These are phyloP conservation scores for Batkoa obscura DNA, from an alignment of 371 early-diverging fungal genomes.

Conservation along the genomic window DNA sequence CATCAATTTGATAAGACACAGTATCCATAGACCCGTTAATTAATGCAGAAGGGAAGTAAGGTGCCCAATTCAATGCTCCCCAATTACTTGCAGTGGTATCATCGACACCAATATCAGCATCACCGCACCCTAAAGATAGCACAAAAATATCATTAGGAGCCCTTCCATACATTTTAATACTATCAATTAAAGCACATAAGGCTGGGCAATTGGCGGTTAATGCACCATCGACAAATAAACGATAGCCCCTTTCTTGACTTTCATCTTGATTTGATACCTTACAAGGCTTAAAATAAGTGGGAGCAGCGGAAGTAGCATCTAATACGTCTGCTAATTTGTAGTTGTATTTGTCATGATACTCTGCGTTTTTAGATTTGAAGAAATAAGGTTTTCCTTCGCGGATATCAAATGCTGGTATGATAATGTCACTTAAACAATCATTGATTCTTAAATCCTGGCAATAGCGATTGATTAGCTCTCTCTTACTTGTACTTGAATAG, in stretches of 20 bases:
- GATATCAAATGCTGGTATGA: not conserved
- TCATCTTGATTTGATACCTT: not conserved
- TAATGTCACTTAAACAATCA: not conserved
- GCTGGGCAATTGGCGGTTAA: constrained; percentile 2
- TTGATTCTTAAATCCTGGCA: not conserved
- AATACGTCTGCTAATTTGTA: constrained; percentile 2
- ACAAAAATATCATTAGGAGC: not conserved
- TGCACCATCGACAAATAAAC: not conserved
- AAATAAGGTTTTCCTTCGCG: not conserved
- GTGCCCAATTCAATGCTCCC: not conserved
- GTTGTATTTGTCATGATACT: not conserved
- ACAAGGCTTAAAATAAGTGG: constrained; percentile 5
- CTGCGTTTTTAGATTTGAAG: not conserved
- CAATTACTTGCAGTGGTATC: no score
- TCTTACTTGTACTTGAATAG: not conserved
- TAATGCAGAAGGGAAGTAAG: not conserved
- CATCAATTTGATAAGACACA: not conserved
- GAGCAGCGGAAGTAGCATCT: constrained; percentile 8
- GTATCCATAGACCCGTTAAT: not conserved
- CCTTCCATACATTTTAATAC: not conserved
- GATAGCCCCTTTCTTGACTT: not conserved
- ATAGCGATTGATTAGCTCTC: not conserved
- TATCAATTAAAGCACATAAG: not conserved
- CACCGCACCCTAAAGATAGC: not conserved
- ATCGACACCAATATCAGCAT: not conserved